Conservation (phyloP, 257 asterid genomes). For the Solanum verrucosum region DNA sequence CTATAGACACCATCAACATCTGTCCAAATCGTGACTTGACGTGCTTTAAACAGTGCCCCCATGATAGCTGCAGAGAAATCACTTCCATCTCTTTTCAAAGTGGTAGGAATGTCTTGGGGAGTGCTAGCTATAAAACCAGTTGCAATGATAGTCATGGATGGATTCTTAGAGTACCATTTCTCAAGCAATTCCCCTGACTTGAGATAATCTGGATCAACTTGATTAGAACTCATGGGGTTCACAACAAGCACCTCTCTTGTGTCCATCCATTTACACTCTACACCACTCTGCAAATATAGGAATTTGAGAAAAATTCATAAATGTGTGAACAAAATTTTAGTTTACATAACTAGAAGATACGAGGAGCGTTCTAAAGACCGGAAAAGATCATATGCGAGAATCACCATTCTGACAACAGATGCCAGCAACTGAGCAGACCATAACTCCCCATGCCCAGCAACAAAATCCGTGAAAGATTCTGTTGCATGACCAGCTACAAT, state of each 20-base stretch:
- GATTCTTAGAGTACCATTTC: conserved; percentile 70
- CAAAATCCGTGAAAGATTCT: conserved; percentile 90
- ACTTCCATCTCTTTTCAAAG: conserved; percentile 98
- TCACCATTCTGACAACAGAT: conserved; percentile 76
- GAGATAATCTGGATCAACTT: conserved; percentile 87
- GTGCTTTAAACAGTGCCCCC: conserved; percentile 85
- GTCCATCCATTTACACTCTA: conserved; percentile 78
- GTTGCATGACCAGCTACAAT: conserved; percentile 95
- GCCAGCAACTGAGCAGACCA: conserved; percentile 93
- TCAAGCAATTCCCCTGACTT: conserved; percentile 70
- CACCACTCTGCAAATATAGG: conserved; percentile 48
- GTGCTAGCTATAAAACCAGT: conserved; percentile 96
- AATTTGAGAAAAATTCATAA: not conserved
- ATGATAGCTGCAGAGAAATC: conserved; percentile 99
- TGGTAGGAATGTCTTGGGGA: conserved; percentile 83
- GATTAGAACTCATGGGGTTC: conserved; percentile 69
- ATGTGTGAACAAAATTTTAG: not conserved
- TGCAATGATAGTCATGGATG: conserved; percentile 66
- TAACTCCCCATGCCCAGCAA: conserved; percentile 95
- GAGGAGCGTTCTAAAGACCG: not conserved
- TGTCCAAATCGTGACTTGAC: conserved; percentile 97
- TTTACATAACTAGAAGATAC: not conserved
- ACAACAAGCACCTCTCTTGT: conserved; percentile 93
- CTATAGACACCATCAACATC: conserved; percentile 97
- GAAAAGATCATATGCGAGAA: conserved; percentile 5